phyloP scores from a whole-genome alignment of 768 basidiomycete species.

The Antrodiella citrinella region DNA sequence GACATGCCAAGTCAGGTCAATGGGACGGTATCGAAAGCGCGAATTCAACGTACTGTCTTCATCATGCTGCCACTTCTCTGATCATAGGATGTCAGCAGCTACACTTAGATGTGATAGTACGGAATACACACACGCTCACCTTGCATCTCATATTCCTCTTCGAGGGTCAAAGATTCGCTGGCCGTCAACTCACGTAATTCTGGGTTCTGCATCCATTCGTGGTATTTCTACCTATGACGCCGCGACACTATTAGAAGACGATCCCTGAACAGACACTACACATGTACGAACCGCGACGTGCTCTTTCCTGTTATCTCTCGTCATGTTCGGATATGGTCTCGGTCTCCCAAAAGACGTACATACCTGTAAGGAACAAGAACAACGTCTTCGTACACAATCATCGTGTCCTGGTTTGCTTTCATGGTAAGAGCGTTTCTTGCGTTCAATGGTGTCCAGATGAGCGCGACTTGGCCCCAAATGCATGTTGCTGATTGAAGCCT shows the following conservation, averaged over 20 bases:
- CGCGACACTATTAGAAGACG: neutral
- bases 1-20: no score
- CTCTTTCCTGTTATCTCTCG: constrained; percentile 23
- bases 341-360: constrained; percentile 8
- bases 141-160: constrained; percentile 88
- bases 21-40: neutral
- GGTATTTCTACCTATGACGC: constrained; percentile 53
- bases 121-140: constrained; percentile 33
- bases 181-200: constrained; percentile 72
- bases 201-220: constrained; percentile 80
- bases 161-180: constrained; percentile 72
- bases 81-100: neutral
- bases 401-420: constrained; percentile 58
- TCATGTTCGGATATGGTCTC: neutral
- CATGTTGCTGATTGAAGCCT: no score
- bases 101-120: neutral
- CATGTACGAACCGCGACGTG: constrained; percentile 29
- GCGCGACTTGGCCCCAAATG: no score
- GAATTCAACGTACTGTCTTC: constrained; percentile 54
- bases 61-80: constrained; percentile 82
- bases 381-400: constrained; percentile 57
- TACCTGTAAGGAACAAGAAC: constrained; percentile 77
- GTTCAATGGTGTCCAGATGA: no score
- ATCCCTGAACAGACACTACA: neutral
- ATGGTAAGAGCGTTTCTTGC: no score